Evolutionary conservation across 2,329 filamentous ascomycete species (phyloP).

Genomic region (Diaporthe amygdali): DNA sequence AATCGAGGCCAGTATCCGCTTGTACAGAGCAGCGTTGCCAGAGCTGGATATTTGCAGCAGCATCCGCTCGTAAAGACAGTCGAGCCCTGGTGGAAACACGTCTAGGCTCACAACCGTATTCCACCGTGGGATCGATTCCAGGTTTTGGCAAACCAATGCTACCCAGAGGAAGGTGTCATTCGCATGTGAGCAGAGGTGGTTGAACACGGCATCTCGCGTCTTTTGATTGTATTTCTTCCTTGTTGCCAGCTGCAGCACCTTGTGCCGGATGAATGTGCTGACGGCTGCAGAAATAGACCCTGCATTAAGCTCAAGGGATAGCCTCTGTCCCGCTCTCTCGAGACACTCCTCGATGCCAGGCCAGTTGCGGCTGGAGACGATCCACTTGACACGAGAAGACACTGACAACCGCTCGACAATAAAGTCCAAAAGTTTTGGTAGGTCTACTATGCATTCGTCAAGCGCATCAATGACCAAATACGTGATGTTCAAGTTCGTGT

Average conservation of each 20-base stretch:
- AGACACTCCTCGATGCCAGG: slow-evolving; percentile 40
- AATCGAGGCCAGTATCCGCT: slow-evolving; percentile 38
- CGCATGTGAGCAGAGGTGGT: slow-evolving; percentile 38
- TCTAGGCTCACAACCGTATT: slow-evolving; percentile 24
- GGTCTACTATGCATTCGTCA: slow-evolving; percentile 46
- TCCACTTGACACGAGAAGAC: slow-evolving; percentile 41
- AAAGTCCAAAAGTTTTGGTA: slow-evolving; percentile 40
- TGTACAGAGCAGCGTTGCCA: slow-evolving; percentile 36
- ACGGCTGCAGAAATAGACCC: slow-evolving; percentile 13
- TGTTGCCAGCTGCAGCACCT: slow-evolving; percentile 36
- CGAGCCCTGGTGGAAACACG: slow-evolving; percentile 39
- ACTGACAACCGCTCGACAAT: slow-evolving; percentile 33
- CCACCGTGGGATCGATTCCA: slow-evolving; percentile 28
- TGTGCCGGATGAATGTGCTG: slow-evolving; percentile 36
- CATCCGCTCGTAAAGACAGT: slow-evolving; percentile 45
- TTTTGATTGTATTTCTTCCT: slow-evolving; percentile 33
- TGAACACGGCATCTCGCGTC: slow-evolving; percentile 26
- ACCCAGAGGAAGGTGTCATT: slow-evolving; percentile 51
- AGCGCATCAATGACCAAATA: slow-evolving; percentile 52
- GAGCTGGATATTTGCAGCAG: slow-evolving; percentile 36
- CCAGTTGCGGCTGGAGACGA: slow-evolving; percentile 49
- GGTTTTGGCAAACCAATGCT: slow-evolving; percentile 42
- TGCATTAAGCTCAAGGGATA: slow-evolving; percentile 44
- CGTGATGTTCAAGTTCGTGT: slow-evolving; percentile 33
- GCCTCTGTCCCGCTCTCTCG: slow-evolving; percentile 22